These are phyloP conservation scores for Cladosporium sp. DNA, from an alignment of 2,329 filamentous ascomycete species.

Conservation along the genomic window DNA sequence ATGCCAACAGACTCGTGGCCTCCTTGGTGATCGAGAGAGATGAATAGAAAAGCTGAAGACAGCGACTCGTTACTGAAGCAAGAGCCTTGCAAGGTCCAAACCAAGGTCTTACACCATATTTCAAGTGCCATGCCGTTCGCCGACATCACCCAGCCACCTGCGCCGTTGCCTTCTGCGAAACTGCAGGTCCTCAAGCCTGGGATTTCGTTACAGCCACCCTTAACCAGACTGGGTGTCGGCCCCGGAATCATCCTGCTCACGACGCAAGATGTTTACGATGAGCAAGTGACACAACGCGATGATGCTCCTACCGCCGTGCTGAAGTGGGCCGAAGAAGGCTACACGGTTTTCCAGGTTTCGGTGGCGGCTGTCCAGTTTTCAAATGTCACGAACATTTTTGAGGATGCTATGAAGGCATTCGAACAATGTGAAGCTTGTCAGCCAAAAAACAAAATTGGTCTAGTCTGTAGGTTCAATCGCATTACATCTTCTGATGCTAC, in stretches of 20 bases:
- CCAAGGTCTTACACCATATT: neutral
- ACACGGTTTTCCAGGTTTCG: slow-evolving; percentile 55
- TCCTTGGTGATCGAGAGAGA: no score
- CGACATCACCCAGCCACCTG: slow-evolving; percentile 8
- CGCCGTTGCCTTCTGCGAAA: slow-evolving; percentile 19
- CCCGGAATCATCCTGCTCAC: slow-evolving; percentile 47
- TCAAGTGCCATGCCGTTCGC: neutral
- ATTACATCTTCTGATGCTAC: neutral
- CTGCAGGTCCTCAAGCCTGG: slow-evolving; percentile 19
- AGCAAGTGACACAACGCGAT: slow-evolving; percentile 32
- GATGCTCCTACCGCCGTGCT: slow-evolving; percentile 51
- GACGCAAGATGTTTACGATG: slow-evolving; percentile 26
- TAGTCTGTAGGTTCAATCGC: slow-evolving; percentile 28
- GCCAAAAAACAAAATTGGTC: slow-evolving; percentile 36
- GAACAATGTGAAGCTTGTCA: slow-evolving; percentile 30
- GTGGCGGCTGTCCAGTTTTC: slow-evolving; percentile 19
- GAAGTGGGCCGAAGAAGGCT: slow-evolving; percentile 72
- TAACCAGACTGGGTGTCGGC: slow-evolving; percentile 47
- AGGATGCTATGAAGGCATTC: slow-evolving; percentile 22
- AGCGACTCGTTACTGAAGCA: no score
- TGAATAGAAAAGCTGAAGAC: no score
- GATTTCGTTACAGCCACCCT: slow-evolving; percentile 37
- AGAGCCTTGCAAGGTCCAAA: no score
- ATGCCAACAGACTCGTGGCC: no score
- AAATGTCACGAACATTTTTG: slow-evolving; percentile 1